Evolutionary conservation across 495 filamentous ascomycete species (phyloP).

Genomic region (Penicillium chermesinum): DNA sequence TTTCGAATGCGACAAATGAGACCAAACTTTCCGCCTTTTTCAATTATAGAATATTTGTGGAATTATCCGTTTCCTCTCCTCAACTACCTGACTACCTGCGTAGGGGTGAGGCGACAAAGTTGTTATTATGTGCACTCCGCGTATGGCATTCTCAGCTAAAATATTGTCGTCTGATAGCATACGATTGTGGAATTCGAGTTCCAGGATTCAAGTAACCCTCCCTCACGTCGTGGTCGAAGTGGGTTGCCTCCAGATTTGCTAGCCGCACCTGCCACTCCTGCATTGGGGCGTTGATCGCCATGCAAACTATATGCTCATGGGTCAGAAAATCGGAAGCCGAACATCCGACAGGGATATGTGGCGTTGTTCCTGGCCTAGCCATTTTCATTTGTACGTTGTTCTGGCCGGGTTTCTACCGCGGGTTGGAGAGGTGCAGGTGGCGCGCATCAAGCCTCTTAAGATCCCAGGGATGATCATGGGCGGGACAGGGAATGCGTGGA

Average conservation of each 20-base stretch:
- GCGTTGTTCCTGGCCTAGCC: not conserved
- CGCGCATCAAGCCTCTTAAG: no score
- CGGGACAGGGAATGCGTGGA: no score
- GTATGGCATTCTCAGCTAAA: not conserved
- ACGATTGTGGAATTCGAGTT: no score
- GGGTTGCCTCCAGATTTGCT: not conserved
- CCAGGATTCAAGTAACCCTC: not conserved
- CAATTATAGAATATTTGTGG: no score
- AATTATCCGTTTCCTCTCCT: no score
- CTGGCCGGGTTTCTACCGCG: not conserved
- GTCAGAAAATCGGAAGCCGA: not conserved
- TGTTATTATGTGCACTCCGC: no score
- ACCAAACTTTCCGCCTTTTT: no score
- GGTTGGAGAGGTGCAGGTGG: not conserved
- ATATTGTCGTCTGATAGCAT: slow-evolving; percentile 5
- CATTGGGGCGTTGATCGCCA: slow-evolving; percentile 8
- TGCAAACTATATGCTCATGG: slow-evolving; percentile 9
- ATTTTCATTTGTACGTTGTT: no score
- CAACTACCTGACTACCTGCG: no score
- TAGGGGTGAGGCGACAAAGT: no score
- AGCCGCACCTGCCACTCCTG: slow-evolving; percentile 9
- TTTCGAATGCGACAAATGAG: no score
- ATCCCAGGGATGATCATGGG: not conserved
- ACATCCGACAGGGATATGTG: slow-evolving; percentile 18
- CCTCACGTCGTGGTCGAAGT: slow-evolving; percentile 10